Conservation (phyloP, 441 rosid genomes). For the Oxalis stricta region DNA sequence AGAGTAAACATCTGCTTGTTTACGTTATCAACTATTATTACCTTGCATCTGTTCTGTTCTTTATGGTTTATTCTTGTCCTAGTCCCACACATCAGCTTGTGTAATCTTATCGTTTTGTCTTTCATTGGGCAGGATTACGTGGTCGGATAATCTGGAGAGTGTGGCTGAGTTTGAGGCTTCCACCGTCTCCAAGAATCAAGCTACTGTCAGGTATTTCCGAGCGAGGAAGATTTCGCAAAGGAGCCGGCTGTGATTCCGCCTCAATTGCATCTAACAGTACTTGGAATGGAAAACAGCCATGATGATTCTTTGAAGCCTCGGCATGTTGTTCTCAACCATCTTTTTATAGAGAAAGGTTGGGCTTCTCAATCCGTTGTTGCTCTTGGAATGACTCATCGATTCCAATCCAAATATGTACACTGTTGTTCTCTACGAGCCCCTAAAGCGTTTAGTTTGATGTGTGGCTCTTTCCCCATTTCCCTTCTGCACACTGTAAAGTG, state of each 20-base stretch:
- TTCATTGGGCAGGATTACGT: constrained; percentile 40
- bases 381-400: constrained; percentile 74
- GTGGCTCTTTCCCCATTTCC: not conserved
- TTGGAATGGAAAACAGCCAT: constrained; percentile 29
- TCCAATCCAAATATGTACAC: constrained; percentile 79
- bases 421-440: constrained; percentile 74
- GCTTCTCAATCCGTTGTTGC: constrained; percentile 65
- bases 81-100: no score
- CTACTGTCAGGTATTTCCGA: constrained; percentile 46
- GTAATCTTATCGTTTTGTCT: not conserved
- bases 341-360: constrained; percentile 71
- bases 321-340: constrained; percentile 80
- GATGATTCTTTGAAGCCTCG: constrained; percentile 49
- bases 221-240: constrained; percentile 63
- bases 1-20: no score
- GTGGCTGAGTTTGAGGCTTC: constrained; percentile 65
- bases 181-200: constrained; percentile 66
- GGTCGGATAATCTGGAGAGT: constrained; percentile 70
- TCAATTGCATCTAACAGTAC: constrained; percentile 56
- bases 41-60: no score
- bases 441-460: constrained; percentile 29
- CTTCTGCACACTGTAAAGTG: constrained; percentile 9
- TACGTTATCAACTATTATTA: no score
- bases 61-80: no score
- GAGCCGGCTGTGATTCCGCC: constrained; percentile 62